These are phyloP conservation scores for Globisporangium splendens DNA, from an alignment of 352 stramenopile species.

Conservation along the genomic window DNA sequence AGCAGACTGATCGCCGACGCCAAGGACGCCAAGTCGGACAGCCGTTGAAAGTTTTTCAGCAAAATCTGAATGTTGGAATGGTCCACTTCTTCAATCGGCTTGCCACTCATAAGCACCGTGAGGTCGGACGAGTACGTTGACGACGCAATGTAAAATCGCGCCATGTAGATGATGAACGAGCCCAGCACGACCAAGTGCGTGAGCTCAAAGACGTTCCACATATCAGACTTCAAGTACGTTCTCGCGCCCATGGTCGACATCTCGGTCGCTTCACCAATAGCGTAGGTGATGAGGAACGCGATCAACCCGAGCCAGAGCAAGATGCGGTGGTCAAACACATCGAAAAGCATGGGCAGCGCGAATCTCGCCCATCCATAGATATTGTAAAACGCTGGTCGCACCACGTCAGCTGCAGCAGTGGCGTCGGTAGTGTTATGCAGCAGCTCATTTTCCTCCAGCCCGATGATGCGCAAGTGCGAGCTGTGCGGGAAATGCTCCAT, in stretches of 20 bases:
- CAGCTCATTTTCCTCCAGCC: constrained; percentile 56
- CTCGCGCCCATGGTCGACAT: constrained; percentile 74
- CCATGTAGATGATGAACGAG: constrained; percentile 59
- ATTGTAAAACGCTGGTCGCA: not conserved
- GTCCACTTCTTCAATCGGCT: constrained; percentile 47
- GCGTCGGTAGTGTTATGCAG: constrained; percentile 10
- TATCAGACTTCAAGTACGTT: constrained; percentile 78
- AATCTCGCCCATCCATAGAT: not conserved
- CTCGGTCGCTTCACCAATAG: constrained; percentile 68
- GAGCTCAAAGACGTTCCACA: constrained; percentile 89
- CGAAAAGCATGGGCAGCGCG: constrained; percentile 17
- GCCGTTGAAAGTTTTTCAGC: constrained; percentile 61
- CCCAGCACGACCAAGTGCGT: constrained; percentile 65
- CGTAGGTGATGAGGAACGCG: constrained; percentile 78
- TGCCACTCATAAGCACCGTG: constrained; percentile 25
- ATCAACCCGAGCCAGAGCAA: constrained; percentile 64
- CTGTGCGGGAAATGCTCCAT: constrained; percentile 81
- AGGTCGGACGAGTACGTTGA: constrained; percentile 46
- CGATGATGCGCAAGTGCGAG: constrained; percentile 76
- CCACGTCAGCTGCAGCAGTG: not conserved
- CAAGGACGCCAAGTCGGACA: constrained; percentile 73
- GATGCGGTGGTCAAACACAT: constrained; percentile 52
- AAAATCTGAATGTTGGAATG: constrained; percentile 63
- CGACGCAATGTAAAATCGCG: constrained; percentile 65
- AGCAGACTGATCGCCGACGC: constrained; percentile 76